Evolutionary conservation across 805 yeast species (phyloP).

Genomic region (Maudiozyma barnettii): DNA sequence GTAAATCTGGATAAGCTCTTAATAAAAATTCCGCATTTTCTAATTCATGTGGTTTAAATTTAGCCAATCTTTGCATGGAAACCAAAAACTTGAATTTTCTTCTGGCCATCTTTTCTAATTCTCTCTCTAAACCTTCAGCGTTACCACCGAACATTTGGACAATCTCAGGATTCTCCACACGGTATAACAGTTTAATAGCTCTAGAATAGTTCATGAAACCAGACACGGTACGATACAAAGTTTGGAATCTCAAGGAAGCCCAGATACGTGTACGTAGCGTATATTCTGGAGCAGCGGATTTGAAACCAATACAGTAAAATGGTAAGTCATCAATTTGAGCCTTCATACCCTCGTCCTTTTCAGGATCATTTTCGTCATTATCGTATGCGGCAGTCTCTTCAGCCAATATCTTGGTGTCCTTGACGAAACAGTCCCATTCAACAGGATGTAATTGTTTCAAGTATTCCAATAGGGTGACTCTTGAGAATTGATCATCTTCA

Average conservation of each 20-base stretch:
- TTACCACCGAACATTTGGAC: constrained; percentile 98
- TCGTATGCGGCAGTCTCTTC: constrained; percentile 82
- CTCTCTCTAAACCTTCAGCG: constrained; percentile 92
- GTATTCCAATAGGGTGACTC: constrained; percentile 88
- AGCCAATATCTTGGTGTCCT: constrained; percentile 90
- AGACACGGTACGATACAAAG: constrained; percentile 90
- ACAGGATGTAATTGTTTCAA: constrained; percentile 91
- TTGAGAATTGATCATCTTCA: constrained; percentile 93
- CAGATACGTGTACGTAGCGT: constrained; percentile 93
- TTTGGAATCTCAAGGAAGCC: constrained; percentile 97
- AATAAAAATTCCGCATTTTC: constrained; percentile 74
- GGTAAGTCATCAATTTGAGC: constrained; percentile 86
- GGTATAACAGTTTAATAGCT: constrained; percentile 85
- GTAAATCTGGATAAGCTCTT: constrained; percentile 76
- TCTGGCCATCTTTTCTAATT: constrained; percentile 81
- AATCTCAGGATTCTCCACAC: constrained; percentile 91
- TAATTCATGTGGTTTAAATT: constrained; percentile 62
- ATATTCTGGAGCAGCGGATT: constrained; percentile 94
- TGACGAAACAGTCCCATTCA: constrained; percentile 96
- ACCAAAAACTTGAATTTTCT: constrained; percentile 75
- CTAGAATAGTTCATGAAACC: constrained; percentile 98
- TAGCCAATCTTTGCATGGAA: constrained; percentile 76
- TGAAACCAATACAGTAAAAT: constrained; percentile 93
- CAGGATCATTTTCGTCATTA: constrained; percentile 35
- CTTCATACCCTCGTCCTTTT: constrained; percentile 62